These are phyloP conservation scores for Aureobasidium vineae DNA, from an alignment of 2,329 filamentous ascomycete genomes.

Conservation along the genomic window DNA sequence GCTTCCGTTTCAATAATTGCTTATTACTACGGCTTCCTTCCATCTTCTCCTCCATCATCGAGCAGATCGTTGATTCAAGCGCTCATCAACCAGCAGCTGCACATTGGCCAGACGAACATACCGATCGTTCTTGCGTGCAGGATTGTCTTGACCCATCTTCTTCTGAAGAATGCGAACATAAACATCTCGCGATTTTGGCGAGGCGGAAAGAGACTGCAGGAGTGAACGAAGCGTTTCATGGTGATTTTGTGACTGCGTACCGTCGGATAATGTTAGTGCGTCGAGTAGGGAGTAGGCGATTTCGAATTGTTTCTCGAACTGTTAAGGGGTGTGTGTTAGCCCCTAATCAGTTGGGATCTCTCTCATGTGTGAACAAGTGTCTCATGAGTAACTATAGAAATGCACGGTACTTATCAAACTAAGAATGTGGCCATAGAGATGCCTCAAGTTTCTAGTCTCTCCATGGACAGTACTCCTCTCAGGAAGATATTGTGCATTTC, in stretches of 20 bases:
- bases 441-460: not conserved
- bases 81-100: not conserved
- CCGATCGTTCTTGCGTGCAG: not conserved
- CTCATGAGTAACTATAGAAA: not conserved
- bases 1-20: too few relatives aligned
- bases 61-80: not conserved
- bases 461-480: not conserved
- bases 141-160: slow-evolving; percentile 26
- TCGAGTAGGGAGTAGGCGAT: slow-evolving; percentile 30
- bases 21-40: too few relatives aligned
- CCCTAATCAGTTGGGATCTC: not conserved
- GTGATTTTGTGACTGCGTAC: slow-evolving; percentile 21
- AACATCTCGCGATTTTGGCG: slow-evolving; percentile 28
- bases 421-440: not conserved
- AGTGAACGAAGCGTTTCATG: slow-evolving; percentile 29
- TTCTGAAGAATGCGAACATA: slow-evolving; percentile 30
- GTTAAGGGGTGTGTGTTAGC: not conserved
- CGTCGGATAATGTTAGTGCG: slow-evolving; percentile 26
- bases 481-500: not conserved
- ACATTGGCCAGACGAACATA: not conserved
- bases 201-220: slow-evolving; percentile 27
- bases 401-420: not conserved
- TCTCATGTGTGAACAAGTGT: not conserved
- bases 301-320: slow-evolving; percentile 31
- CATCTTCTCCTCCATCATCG: not conserved